Conservation (phyloP, 805 yeast genomes). For the Ogataea allantospora region DNA sequence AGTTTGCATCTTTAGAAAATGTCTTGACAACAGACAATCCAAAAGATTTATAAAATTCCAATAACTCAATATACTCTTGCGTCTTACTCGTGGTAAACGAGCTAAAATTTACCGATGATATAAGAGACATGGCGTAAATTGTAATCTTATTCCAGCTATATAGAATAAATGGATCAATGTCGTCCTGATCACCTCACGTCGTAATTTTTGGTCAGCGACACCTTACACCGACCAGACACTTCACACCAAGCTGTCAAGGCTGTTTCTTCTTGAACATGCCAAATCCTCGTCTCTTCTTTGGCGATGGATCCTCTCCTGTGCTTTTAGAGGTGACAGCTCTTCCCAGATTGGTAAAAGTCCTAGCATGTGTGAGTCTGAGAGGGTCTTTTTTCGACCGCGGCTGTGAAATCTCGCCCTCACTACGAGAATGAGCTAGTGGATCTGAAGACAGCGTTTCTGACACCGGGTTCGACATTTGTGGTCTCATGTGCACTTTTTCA, state of each 20-base stretch:
- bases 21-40: slow-evolving; percentile 63
- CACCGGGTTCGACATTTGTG: slow-evolving; percentile 1
- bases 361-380: not conserved
- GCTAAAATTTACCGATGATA: slow-evolving; percentile 45
- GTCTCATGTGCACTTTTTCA: not conserved
- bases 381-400: not conserved
- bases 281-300: slow-evolving; percentile 8
- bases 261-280: slow-evolving; percentile 11
- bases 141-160: too few species aligned
- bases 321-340: slow-evolving; percentile 1
- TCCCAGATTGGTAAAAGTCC: slow-evolving; percentile 9
- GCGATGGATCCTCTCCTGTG: slow-evolving; percentile 2
- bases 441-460: slow-evolving; percentile 2
- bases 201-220: not conserved
- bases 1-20: slow-evolving; percentile 52
- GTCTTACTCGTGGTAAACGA: slow-evolving; percentile 59
- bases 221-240: slow-evolving; percentile 7
- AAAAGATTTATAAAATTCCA: slow-evolving; percentile 55
- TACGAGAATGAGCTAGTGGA: not conserved
- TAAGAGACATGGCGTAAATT: slow-evolving; percentile 10
- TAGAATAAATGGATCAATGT: slow-evolving; percentile 7
- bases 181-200: slow-evolving; percentile 13
- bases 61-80: slow-evolving; percentile 43
- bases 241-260: not conserved
- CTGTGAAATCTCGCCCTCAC: slow-evolving; percentile 3